These are phyloP conservation scores for Suhomyces maxii DNA, from an alignment of 1,139 yeast species.

Conservation along the genomic window DNA sequence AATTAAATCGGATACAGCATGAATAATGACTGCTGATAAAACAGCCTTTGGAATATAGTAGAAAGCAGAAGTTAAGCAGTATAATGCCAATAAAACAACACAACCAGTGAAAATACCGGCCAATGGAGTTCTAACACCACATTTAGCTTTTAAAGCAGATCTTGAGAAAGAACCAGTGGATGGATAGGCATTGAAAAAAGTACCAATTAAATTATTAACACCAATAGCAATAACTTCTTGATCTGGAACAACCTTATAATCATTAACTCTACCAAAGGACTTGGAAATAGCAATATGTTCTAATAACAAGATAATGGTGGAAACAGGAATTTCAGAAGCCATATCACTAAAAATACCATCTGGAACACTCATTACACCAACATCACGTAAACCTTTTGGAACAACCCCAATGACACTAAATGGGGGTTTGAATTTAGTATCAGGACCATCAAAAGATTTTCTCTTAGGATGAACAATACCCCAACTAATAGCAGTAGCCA, in stretches of 20 bases:
- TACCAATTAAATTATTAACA: conserved; percentile 84
- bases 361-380: conserved; percentile 71
- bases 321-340: conserved; percentile 82
- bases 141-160: conserved; percentile 90
- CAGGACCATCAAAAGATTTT: conserved; percentile 40
- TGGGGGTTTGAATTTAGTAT: conserved; percentile 40
- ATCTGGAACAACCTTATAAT: conserved; percentile 86
- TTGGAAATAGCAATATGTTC: conserved; percentile 95
- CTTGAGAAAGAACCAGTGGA: conserved; percentile 96
- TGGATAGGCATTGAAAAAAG: conserved; percentile 91
- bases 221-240: conserved; percentile 96
- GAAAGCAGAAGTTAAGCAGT: conserved; percentile 79
- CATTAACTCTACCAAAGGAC: conserved; percentile 90
- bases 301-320: conserved; percentile 74
- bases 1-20: conserved; percentile 89
- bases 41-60: conserved; percentile 90
- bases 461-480: conserved; percentile 41
- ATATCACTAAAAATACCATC: conserved; percentile 58
- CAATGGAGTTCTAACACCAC: conserved; percentile 93
- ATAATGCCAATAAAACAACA: conserved; percentile 83
- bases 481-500: conserved; percentile 76
- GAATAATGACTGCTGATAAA: conserved; percentile 83
- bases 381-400: conserved; percentile 77
- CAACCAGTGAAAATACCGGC: conserved; percentile 92
- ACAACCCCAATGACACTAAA: conserved; percentile 71